Evolutionary conservation across 176 grass and related monocot genomes (phyloP).

Genomic region (Leersia perrieri): DNA sequence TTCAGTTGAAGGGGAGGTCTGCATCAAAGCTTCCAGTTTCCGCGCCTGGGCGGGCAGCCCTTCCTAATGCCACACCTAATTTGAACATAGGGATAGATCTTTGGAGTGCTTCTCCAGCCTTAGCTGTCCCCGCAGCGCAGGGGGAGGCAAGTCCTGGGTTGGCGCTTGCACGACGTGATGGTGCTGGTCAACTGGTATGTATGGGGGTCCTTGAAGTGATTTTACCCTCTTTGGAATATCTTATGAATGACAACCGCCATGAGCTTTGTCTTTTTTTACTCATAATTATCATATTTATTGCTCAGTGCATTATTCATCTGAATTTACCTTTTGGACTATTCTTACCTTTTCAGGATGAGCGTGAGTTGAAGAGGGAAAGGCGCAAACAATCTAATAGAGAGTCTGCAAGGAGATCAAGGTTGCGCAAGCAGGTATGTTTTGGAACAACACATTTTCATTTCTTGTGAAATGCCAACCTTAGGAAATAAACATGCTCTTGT

Average conservation of each 20-base stretch:
- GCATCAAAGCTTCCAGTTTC: constrained; percentile 94
- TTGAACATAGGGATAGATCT: constrained; percentile 85
- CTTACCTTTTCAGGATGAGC: constrained; percentile 63
- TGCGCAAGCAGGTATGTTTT: constrained; percentile 77
- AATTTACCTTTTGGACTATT: constrained; percentile 18
- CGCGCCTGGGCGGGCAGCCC: constrained; percentile 68
- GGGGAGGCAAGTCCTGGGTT: constrained; percentile 40
- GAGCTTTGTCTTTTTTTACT: constrained; percentile 1
- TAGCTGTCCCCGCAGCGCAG: constrained; percentile 44
- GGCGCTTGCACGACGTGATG: constrained; percentile 32
- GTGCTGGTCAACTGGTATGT: constrained; percentile 38
- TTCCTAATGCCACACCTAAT: constrained; percentile 64
- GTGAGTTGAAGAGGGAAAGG: constrained; percentile 85
- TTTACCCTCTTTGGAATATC: constrained; percentile 2
- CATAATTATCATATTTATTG: neutral
- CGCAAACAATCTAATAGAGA: constrained; percentile 95
- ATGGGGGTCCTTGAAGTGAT: constrained; percentile 1
- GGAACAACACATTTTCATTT: constrained; percentile 26
- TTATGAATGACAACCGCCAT: neutral
- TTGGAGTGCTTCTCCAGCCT: constrained; percentile 64
- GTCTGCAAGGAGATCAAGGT: constrained; percentile 89
- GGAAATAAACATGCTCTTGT: neutral
- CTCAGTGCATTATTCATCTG: neutral
- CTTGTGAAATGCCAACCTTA: neutral
- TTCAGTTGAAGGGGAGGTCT: constrained; percentile 52